These are phyloP conservation scores for Lablab purpureus DNA, from an alignment of 306 rosid genomes.

Conservation along the genomic window DNA sequence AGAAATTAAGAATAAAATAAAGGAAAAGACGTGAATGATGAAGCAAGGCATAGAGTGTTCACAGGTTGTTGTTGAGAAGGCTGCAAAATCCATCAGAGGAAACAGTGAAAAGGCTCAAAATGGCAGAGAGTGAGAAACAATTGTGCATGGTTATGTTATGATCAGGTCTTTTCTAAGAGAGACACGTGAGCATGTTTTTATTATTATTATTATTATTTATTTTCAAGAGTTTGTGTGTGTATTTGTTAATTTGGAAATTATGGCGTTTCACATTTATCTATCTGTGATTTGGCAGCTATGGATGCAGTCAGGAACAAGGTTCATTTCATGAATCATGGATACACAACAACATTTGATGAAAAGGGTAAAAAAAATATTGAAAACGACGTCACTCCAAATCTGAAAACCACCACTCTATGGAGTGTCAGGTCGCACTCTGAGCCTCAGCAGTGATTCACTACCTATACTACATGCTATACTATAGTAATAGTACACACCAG, in stretches of 20 bases:
- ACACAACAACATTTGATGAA: neutral
- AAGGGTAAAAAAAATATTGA: neutral
- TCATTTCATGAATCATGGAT: neutral
- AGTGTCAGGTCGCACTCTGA: slow-evolving; percentile 23
- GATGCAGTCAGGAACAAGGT: neutral
- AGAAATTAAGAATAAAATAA: neutral
- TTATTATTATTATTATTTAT: neutral
- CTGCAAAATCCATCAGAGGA: slow-evolving; percentile 39
- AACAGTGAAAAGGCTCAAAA: slow-evolving; percentile 7
- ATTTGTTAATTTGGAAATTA: slow-evolving; percentile 27
- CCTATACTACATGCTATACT: neutral
- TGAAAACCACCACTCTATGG: slow-evolving; percentile 18
- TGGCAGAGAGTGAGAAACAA: neutral
- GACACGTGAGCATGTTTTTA: slow-evolving; percentile 33
- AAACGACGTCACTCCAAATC: slow-evolving; percentile 28
- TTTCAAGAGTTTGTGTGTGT: slow-evolving; percentile 16
- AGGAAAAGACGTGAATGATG: neutral
- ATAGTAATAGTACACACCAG: neutral
- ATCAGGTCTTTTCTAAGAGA: slow-evolving; percentile 33
- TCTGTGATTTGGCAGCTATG: neutral
- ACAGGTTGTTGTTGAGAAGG: neutral
- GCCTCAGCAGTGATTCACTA: slow-evolving; percentile 4
- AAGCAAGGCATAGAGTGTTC: neutral
- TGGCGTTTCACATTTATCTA: neutral
- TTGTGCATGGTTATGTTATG: neutral